Conservation (phyloP, 148 eudicot genomes). For the Selenicereus undatus region DNA sequence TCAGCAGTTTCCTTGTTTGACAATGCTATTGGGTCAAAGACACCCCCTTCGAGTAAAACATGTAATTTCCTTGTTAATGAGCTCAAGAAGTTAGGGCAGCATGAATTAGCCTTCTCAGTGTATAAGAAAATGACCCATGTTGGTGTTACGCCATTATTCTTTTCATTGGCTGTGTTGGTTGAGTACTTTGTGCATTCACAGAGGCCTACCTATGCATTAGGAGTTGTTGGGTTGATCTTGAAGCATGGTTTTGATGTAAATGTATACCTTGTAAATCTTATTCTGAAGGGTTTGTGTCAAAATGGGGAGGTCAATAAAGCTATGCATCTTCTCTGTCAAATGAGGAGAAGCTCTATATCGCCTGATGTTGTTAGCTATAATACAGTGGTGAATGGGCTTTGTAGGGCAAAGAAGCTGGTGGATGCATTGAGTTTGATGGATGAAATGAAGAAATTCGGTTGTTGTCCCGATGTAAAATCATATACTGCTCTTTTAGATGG, state of each 20-base stretch:
- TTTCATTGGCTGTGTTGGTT: constrained; percentile 44
- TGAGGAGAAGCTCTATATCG: constrained; percentile 24
- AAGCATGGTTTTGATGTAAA: constrained; percentile 51
- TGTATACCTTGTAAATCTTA: constrained; percentile 46
- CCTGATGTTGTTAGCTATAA: constrained; percentile 54
- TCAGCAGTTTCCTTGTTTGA: constrained; percentile 37
- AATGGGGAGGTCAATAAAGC: constrained; percentile 46
- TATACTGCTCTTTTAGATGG: constrained; percentile 42
- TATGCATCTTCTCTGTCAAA: constrained; percentile 30
- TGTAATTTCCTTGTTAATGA: constrained; percentile 48
- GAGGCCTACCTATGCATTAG: constrained; percentile 45
- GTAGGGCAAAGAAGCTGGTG: constrained; percentile 42
- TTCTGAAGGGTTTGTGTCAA: constrained; percentile 60
- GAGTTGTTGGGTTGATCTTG: constrained; percentile 47
- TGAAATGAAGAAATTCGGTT: constrained; percentile 41
- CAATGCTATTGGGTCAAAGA: constrained; percentile 25
- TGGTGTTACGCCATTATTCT: constrained; percentile 41
- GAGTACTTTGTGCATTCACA: constrained; percentile 47
- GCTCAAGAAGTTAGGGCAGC: constrained; percentile 36
- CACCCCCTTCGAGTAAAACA: constrained; percentile 35
- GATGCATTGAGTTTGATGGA: constrained; percentile 46
- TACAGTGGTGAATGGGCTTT: constrained; percentile 51
- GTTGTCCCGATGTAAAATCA: constrained; percentile 29
- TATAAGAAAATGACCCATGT: constrained; percentile 42
- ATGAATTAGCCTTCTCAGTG: constrained; percentile 44